These are phyloP conservation scores for Boletus sp. DNA, from an alignment of 768 basidiomycete genomes.

Conservation along the genomic window DNA sequence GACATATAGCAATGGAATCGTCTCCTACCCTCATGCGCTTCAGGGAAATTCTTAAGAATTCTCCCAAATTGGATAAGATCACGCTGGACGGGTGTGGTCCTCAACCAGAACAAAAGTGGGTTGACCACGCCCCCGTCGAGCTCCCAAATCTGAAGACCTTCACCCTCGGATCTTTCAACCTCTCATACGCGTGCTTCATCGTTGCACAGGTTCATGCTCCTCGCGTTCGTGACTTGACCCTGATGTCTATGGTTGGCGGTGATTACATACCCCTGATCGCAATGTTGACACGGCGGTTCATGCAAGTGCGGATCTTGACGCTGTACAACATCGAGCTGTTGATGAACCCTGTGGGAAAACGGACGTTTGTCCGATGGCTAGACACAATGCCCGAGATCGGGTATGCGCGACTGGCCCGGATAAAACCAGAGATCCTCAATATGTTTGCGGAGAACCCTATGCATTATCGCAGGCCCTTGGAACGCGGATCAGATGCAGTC, in stretches of 20 bases:
- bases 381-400: conserved; percentile 55
- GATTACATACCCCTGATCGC: conserved; percentile 52
- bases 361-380: conserved; percentile 48
- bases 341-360: conserved; percentile 21
- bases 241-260: conserved; percentile 51
- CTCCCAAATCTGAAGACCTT: conserved; percentile 53
- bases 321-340: conserved; percentile 45
- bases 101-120: conserved; percentile 26
- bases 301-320: conserved; percentile 53
- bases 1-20: conserved; percentile 53
- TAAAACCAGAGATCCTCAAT: conserved; percentile 43
- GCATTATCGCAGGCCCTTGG: conserved; percentile 15
- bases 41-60: conserved; percentile 48
- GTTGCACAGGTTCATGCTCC: conserved; percentile 55
- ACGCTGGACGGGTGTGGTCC: conserved; percentile 66
- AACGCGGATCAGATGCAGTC: conserved; percentile 4
- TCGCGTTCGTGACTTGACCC: conserved; percentile 52
- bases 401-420: conserved; percentile 49
- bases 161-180: conserved; percentile 55
- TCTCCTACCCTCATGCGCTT: conserved; percentile 52
- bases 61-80: conserved; percentile 52
- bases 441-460: conserved; percentile 46
- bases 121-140: conserved; percentile 38
- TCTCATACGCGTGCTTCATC: conserved; percentile 46
- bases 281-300: conserved; percentile 47